Percentiles rank a stretch among this genome's conserved stretches.
Evolutionary conservation across 805 yeast genomes (phyloP).

Genomic region (Pichia ethanolica): DNA sequence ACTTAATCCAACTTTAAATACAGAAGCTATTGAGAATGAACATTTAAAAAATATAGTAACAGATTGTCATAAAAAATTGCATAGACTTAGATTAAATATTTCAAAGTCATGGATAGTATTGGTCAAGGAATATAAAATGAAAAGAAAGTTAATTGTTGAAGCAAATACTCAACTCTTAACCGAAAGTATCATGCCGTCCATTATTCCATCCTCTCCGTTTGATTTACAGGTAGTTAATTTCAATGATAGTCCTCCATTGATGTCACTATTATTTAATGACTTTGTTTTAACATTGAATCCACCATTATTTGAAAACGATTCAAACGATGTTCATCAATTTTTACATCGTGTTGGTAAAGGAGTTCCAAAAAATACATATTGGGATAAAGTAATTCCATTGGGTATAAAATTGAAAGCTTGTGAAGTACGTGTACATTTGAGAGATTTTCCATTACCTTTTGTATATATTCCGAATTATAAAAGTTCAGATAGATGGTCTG

Average conservation of each 20-base stretch:
- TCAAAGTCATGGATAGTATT: conserved; percentile 62
- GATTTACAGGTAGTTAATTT: conserved; percentile 42
- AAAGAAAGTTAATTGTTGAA: conserved; percentile 33
- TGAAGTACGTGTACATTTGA: conserved; percentile 61
- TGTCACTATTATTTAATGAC: conserved; percentile 39
- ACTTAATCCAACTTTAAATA: not conserved
- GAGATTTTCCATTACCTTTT: conserved; percentile 85
- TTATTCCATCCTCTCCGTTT: conserved; percentile 31
- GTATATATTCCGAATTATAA: conserved; percentile 51
- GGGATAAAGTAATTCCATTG: conserved; percentile 62
- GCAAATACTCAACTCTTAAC: conserved; percentile 35
- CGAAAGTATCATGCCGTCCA: conserved; percentile 29
- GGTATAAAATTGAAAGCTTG: conserved; percentile 45
- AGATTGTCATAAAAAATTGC: conserved; percentile 12
- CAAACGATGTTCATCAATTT: conserved; percentile 45
- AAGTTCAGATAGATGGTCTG: conserved; percentile 2
- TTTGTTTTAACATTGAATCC: conserved; percentile 37
- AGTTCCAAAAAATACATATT: conserved; percentile 62
- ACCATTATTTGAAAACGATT: conserved; percentile 41
- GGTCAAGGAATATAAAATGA: conserved; percentile 40
- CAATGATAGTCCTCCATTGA: conserved; percentile 41
- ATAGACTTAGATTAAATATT: conserved; percentile 25
- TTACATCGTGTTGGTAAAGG: conserved; percentile 74
- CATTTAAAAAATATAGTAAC: conserved; percentile 1
- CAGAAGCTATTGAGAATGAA: not conserved